Base-by-base conservation (phyloP, 176 grass and related monocot genomes). In the Rhipidocladum racemiflorum region DNA sequence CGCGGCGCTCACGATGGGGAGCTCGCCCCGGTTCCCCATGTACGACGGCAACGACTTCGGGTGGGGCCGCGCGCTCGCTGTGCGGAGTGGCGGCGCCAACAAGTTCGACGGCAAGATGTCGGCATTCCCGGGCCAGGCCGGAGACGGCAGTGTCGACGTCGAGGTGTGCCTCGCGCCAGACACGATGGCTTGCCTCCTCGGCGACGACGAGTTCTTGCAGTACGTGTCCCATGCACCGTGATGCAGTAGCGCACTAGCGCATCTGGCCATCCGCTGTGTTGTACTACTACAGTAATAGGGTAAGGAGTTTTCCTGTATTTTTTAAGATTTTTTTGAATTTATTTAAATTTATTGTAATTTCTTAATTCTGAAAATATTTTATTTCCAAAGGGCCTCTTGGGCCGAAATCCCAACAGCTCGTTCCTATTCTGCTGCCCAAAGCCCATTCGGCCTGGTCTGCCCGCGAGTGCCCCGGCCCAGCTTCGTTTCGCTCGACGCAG, bases 51-150 rank as follows among this genome's bases (percentile, higher is more conserved):
- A 97, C 75, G 90, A 97, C 88, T 97, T 97, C 57, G 95, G 95
- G 2, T 97, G 95, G 95, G 95, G 95, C 44, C 82, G 49, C 20
- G 86, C 95, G 17, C 16, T 88, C 38, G 95, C 95, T 18, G 90
- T 97, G 21, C 45, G 95, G 51, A 97, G 92, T 67, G 95, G 92
- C 0, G 75, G 85, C 30, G 95, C 95, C 0, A 97, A 97, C 85
- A 94, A 97, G 32, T 97, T 97, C 50, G 92, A 97, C 44, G 95
- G 92, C 4, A 97, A 97, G 90, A 97, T 97, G 88, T 97, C 92
- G 64, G 90, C 92, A 16, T 97, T 97, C 76, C 95, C 95, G 1
- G 86, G 88, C 3, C 88, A 83, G 49, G 86, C 88, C 7, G 95
- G 95, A 2, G 81, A 84, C 25, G 88, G 90, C 12, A 97, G 95